Conservation (phyloP, 1,139 yeast species). For the Saccharomyces hybrid region DNA sequence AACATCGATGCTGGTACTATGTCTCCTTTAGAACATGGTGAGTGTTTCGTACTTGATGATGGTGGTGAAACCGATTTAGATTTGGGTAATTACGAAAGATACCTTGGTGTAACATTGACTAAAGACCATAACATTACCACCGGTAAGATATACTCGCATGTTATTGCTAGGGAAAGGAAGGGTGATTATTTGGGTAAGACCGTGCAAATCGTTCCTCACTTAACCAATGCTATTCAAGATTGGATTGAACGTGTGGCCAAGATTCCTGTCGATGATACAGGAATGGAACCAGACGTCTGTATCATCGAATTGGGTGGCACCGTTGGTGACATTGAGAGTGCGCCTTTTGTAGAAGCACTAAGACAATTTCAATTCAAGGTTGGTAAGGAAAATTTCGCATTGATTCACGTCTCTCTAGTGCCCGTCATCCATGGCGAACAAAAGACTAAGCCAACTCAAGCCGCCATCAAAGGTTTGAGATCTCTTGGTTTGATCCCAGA, state of each 20-base stretch:
- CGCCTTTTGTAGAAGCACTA: conserved; percentile 96
- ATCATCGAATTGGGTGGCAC: conserved; percentile 98
- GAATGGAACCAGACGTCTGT: conserved; percentile 85
- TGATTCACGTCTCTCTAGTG: conserved; percentile 92
- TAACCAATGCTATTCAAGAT: conserved; percentile 94
- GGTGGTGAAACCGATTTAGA: conserved; percentile 99
- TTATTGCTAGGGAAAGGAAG: conserved; percentile 87
- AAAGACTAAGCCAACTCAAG: conserved; percentile 98
- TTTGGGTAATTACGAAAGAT: conserved; percentile 95
- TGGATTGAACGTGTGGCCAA: conserved; percentile 94
- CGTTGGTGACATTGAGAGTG: conserved; percentile 97
- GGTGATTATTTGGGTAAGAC: conserved; percentile 98
- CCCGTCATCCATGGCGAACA: conserved; percentile 98
- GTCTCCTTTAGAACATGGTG: conserved; percentile 99
- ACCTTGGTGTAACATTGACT: conserved; percentile 85
- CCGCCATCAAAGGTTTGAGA: conserved; percentile 94
- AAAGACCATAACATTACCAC: conserved; percentile 95
- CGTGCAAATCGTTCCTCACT: conserved; percentile 98
- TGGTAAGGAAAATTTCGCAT: conserved; percentile 86
- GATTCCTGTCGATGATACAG: conserved; percentile 88
- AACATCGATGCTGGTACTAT: conserved; percentile 98
- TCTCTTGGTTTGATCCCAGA: conserved; percentile 92
- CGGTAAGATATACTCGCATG: conserved; percentile 91
- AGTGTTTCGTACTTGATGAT: conserved; percentile 92
- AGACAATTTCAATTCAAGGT: conserved; percentile 98